Base-by-base conservation (phyloP, 2,329 filamentous ascomycete species). In the Colletotrichum sp. region DNA sequence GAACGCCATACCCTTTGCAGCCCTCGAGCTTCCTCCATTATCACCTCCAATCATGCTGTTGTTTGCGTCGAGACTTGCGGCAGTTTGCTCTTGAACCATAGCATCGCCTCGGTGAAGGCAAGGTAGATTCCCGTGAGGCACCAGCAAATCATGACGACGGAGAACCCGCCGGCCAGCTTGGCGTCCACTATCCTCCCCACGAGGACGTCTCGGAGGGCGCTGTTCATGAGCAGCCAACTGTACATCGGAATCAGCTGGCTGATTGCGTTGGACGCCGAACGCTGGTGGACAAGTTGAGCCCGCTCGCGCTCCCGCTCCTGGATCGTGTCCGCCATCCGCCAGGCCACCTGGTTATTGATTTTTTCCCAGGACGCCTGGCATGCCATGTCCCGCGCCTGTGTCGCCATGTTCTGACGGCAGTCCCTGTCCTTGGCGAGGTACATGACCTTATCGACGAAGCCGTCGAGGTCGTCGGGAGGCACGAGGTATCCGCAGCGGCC, bases 311-410 rank as follows among this genome's bases (percentile, higher is more conserved):
- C 83, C 26, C 89, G 83, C 62, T 89, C 85, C 18, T 87, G 85
- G 65, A 91, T 89, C n/a, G 85, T 86, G 67, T 90, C 88, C 5
- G 88, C 85, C 84, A 94, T 90, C 73, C 90, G 89, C 88, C 91
- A 92, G 5, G 93, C 93, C 1, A 94, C 93, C 65, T 90, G 91
- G 79, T 93, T 93, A 84, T 94, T 93, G 82, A 94, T 93, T 84
- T 90, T 93, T 75, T 94, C 92, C 93, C 93, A 95, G 0, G 92
- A 94, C 4, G 91, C 92, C 65, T 92, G 88, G 76, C 90, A 90
- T 0, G 92, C 93, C 77, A 92, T 89, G 24, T 82, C 80, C 69
- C 92, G 87, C 2, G 91, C 89, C 10, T 87, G 85, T 0, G 75
- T 72, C 3, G 86, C 84, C 85, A 94, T 89, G 2, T 78, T 80